Evolutionary conservation across 116 monocot species (phyloP).

Genomic region (Cymodocea nodosa): DNA sequence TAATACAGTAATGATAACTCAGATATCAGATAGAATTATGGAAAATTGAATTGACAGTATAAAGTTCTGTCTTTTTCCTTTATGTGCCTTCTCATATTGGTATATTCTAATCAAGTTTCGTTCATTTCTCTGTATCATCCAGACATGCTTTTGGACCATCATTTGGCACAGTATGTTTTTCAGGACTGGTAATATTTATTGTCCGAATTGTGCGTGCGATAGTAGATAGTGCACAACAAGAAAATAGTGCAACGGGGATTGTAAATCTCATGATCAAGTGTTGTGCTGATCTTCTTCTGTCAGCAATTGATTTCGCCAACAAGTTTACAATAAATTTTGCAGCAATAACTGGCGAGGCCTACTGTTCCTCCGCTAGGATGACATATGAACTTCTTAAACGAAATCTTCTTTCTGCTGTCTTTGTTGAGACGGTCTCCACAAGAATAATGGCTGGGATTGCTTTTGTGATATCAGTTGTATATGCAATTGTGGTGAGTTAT

Average conservation of each 20-base stretch:
- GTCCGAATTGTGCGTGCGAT: conserved; percentile 50
- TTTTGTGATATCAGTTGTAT: conserved; percentile 69
- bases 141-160: conserved; percentile 96
- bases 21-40: too few species aligned
- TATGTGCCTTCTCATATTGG: too few species aligned
- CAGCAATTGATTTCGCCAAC: conserved; percentile 76
- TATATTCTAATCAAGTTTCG: not conserved
- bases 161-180: conserved; percentile 83
- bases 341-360: conserved; percentile 89
- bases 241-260: conserved; percentile 32
- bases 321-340: conserved; percentile 94
- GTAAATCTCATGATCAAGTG: conserved; percentile 50
- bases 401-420: conserved; percentile 86
- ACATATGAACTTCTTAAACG: conserved; percentile 89
- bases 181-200: conserved; percentile 55
- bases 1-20: too few species aligned
- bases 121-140: conserved; percentile 12
- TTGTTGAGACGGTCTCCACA: conserved; percentile 94
- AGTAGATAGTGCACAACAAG: conserved; percentile 56
- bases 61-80: too few species aligned
- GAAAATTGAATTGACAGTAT: too few species aligned
- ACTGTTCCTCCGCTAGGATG: conserved; percentile 84
- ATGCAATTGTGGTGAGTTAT: conserved; percentile 65
- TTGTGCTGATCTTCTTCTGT: conserved; percentile 47
- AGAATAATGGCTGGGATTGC: conserved; percentile 58